Evolutionary conservation across 495 filamentous ascomycete species (phyloP).

Genomic region (Cladorrhinum samala): DNA sequence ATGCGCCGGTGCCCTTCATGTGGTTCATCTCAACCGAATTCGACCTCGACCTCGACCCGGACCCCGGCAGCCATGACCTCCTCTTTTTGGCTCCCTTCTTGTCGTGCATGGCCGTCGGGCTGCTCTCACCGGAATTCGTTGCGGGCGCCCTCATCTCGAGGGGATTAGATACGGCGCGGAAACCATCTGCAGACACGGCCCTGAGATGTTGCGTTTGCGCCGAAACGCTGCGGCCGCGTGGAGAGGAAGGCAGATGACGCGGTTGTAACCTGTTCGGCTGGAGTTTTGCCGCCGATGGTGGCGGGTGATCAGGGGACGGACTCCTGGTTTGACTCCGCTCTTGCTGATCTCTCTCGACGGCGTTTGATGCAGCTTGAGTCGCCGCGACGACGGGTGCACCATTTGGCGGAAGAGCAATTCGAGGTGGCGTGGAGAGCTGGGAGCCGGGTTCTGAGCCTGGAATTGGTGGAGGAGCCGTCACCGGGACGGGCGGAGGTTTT

Average conservation of each 20-base stretch:
- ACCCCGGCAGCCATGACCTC: conserved; percentile 41
- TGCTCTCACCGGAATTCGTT: conserved; percentile 26
- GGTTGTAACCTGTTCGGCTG: conserved; percentile 26
- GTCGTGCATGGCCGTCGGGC: conserved; percentile 20
- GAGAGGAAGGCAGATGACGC: conserved; percentile 18
- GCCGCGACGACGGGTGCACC: conserved; percentile 10
- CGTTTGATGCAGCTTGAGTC: conserved; percentile 7
- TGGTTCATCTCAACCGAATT: conserved; percentile 27
- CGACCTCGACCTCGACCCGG: conserved; percentile 36
- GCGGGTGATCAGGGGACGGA: conserved; percentile 3
- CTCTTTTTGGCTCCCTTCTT: conserved; percentile 28
- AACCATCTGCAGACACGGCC: conserved; percentile 17
- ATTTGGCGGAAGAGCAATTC: conserved; percentile 1
- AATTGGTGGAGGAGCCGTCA: background rate
- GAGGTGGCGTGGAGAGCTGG: background rate
- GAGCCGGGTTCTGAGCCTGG: no score
- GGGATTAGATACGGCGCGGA: conserved; percentile 22
- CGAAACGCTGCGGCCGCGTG: conserved; percentile 34
- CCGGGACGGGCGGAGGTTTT: conserved; percentile 9
- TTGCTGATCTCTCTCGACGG: background rate
- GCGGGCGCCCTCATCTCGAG: conserved; percentile 6
- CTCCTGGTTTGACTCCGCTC: conserved; percentile 8
- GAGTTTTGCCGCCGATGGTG: conserved; percentile 13
- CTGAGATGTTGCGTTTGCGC: conserved; percentile 28
- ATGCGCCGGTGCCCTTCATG: conserved; percentile 41